A percentile compares a stretch with the other conserved stretches of the same genome.
Evolutionary conservation across 176 grass and related monocot species (phyloP).

Genomic region (Phoenix dactylifera): DNA sequence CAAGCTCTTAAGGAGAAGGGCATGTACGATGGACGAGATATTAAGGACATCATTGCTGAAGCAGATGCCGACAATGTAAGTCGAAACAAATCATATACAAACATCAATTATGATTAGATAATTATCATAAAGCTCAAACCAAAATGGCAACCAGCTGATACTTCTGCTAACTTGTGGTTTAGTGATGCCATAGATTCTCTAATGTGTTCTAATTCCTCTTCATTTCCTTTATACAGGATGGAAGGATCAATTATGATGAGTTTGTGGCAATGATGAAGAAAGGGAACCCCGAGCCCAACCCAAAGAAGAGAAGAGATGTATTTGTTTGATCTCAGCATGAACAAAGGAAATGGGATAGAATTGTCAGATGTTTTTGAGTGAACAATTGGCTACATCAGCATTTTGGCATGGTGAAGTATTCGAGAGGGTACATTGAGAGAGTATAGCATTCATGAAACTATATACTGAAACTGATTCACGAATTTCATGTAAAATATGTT

Average conservation of each 20-base stretch:
- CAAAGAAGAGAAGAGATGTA: constrained; percentile 5
- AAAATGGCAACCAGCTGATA: not conserved
- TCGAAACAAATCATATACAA: not conserved
- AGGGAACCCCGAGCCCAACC: not conserved
- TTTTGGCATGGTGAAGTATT: no score
- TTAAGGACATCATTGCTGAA: constrained; percentile 8
- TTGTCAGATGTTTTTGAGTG: no score
- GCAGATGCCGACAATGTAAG: constrained; percentile 11
- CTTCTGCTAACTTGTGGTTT: not conserved
- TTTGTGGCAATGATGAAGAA: constrained; percentile 16
- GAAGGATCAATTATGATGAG: constrained; percentile 17
- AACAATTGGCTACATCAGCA: no score
- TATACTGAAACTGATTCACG: no score
- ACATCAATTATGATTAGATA: not conserved
- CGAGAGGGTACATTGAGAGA: no score
- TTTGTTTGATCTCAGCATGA: not conserved
- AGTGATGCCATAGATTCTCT: not conserved
- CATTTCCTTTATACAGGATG: constrained; percentile 1
- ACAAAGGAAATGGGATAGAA: no score
- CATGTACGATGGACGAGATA: constrained; percentile 8
- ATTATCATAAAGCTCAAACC: not conserved
- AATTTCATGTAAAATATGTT: no score
- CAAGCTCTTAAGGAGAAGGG: constrained; percentile 18
- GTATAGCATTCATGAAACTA: no score
- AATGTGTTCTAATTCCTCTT: not conserved